Conservation (phyloP, 208 protist species). For the Angomonas ambiguus region DNA sequence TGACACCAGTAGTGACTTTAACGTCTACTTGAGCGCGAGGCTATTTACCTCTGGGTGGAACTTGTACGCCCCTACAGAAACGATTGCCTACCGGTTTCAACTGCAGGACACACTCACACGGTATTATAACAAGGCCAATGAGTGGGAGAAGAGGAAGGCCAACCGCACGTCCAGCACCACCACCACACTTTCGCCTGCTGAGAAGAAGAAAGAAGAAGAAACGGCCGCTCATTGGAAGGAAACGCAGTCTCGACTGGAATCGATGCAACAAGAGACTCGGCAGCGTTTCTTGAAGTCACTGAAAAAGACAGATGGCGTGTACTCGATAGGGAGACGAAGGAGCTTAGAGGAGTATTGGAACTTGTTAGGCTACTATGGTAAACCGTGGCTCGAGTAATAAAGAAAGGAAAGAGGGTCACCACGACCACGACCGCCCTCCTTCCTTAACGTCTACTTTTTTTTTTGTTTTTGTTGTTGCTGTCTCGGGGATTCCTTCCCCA, state of each 20-base stretch:
- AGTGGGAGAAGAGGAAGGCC: not conserved
- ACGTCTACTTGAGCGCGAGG: not conserved
- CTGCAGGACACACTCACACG: not conserved
- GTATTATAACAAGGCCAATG: not conserved
- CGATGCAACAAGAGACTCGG: not conserved
- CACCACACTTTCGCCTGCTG: not conserved
- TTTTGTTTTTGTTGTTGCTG: too few species aligned
- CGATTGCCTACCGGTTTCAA: not conserved
- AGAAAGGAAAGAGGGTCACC: too few species aligned
- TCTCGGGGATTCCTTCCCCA: too few species aligned
- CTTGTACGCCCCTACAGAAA: not conserved
- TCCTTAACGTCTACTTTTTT: too few species aligned
- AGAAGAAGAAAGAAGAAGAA: not conserved
- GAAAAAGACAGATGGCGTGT: not conserved
- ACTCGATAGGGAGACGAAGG: not conserved
- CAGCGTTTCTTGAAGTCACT: not conserved
- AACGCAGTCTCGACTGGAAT: not conserved
- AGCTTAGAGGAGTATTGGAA: not conserved
- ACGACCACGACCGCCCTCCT: too few species aligned
- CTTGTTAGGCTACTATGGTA: not conserved
- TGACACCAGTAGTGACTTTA: not conserved
- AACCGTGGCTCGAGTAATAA: not conserved
- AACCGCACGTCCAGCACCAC: not conserved
- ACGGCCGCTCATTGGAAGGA: not conserved
- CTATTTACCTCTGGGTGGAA: conserved; percentile 2